Conservation (phyloP, 2,329 filamentous ascomycete species). For the Stachybotrys chartarum region DNA sequence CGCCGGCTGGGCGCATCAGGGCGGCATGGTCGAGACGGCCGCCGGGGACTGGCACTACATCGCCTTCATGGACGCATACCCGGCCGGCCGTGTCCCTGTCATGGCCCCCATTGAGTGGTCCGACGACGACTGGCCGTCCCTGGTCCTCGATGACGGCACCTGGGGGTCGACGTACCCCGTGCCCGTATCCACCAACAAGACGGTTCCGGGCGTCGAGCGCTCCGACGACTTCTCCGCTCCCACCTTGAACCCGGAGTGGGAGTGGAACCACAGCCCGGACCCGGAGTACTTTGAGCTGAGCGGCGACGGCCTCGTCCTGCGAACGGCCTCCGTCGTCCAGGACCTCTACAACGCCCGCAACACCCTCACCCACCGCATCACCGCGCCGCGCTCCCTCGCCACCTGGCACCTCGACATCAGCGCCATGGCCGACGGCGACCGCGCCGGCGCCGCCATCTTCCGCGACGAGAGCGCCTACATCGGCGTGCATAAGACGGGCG, state of each 20-base stretch:
- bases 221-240: constrained; percentile 38
- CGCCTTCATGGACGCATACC: constrained; percentile 48
- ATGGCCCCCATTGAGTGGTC: constrained; percentile 47
- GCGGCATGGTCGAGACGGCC: constrained; percentile 44
- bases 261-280: constrained; percentile 59
- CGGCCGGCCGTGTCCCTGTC: constrained; percentile 49
- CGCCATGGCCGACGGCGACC: constrained; percentile 43
- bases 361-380: constrained; percentile 38
- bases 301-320: constrained; percentile 34
- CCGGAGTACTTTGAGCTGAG: constrained; percentile 34
- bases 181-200: constrained; percentile 14
- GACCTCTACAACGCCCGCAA: constrained; percentile 42
- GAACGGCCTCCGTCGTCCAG: constrained; percentile 41
- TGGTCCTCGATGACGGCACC: constrained; percentile 32
- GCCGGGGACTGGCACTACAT: constrained; percentile 52
- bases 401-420: constrained; percentile 43
- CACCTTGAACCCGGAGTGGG: constrained; percentile 39
- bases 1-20: constrained; percentile 45
- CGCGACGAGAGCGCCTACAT: constrained; percentile 47
- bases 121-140: constrained; percentile 41
- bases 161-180: constrained; percentile 40
- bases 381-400: constrained; percentile 35
- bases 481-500: constrained; percentile 33
- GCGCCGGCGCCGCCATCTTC: constrained; percentile 44
- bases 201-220: constrained; percentile 18